Base-by-base conservation (phyloP, 345 rosid species). In the Barbarea vulgaris region DNA sequence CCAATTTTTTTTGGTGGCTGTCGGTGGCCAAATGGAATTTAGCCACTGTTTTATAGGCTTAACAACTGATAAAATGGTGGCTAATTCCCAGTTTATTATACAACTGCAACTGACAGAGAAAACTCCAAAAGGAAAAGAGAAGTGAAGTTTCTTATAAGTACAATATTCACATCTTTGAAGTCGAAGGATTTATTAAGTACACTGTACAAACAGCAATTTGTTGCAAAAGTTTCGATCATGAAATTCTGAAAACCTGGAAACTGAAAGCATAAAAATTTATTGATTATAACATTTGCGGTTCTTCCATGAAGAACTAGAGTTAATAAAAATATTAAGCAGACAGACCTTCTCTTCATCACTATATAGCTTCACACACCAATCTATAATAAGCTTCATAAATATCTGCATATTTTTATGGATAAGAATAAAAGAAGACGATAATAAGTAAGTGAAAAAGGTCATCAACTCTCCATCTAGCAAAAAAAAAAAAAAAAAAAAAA, bases 161-260 rank as follows among this genome's bases (percentile, higher is more conserved):
- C 96, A 37, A 97, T 89, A 81, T 87, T 95, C 64, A 96, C 96
- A 78, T 95, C 97, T 50, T 69, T 78, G 77, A 95, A 92, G 68
- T 92, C 96, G 2, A 95, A 92, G 60, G 99, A 95, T 80, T 83
- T 90, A 76, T 95, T 91, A 27, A 92, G 97, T 51, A 88, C 91
- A 31, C 97, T 92, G 72, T 85, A 79, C 78, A 92, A 76, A 80
- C 99, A 95, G 67, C 99, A 95, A 62, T 90, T 87, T 50, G 82
- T 84, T 19, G 90, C 93, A 80, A 90, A 95, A 55, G 54, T 58
- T 76, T 92, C 96, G 5, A 89, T 88, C 55, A 89, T 81, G 69
- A 85, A 92, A 54, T 82, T 89, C 70, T 72, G 88, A 79, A 95
- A 95, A 75, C 97, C 99, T 33, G 89, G 93, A 52, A 92, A 90